Conservation (phyloP, 2,329 filamentous ascomycete species). For the Zymoseptoria crescenta region DNA sequence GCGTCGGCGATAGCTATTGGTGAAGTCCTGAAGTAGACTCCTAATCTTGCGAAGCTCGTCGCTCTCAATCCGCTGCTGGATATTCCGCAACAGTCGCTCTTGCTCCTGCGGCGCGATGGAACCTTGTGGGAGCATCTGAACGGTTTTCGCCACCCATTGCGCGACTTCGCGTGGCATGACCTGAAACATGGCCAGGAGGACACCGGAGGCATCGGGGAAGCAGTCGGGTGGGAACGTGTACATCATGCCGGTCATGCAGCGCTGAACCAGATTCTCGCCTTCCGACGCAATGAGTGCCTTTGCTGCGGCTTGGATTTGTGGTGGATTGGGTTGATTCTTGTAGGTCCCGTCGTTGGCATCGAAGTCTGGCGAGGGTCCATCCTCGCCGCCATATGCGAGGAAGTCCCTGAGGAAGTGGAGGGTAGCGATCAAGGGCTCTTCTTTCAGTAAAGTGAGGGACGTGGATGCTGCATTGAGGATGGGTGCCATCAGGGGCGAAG, state of each 20-base stretch:
- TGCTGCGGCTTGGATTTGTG: constrained; percentile 64
- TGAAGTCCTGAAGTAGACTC: constrained; percentile 87
- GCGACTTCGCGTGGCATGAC: constrained; percentile 73
- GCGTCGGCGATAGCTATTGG: constrained; percentile 82
- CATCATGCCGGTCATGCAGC: constrained; percentile 96
- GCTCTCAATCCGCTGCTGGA: constrained; percentile 63
- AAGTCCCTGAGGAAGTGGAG: constrained; percentile 90
- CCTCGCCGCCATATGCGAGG: constrained; percentile 76
- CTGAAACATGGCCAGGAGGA: constrained; percentile 84
- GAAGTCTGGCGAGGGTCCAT: constrained; percentile 55
- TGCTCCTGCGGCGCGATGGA: constrained; percentile 74
- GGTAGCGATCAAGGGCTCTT: constrained; percentile 82
- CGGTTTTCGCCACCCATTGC: constrained; percentile 73
- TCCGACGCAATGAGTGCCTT: constrained; percentile 62
- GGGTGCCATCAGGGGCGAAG: constrained; percentile 67
- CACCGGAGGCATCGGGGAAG: constrained; percentile 87
- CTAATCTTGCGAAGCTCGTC: constrained; percentile 72
- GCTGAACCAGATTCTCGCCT: constrained; percentile 70
- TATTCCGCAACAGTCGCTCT: constrained; percentile 69
- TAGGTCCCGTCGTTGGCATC: constrained; percentile 39
- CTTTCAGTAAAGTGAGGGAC: constrained; percentile 79
- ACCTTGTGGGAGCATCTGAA: constrained; percentile 74
- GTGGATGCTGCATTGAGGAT: constrained; percentile 84
- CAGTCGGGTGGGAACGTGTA: constrained; percentile 95
- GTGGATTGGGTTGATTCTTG: constrained; percentile 49